Evolutionary conservation across 805 yeast genomes (phyloP).

Genomic region (Candida boidinii): DNA sequence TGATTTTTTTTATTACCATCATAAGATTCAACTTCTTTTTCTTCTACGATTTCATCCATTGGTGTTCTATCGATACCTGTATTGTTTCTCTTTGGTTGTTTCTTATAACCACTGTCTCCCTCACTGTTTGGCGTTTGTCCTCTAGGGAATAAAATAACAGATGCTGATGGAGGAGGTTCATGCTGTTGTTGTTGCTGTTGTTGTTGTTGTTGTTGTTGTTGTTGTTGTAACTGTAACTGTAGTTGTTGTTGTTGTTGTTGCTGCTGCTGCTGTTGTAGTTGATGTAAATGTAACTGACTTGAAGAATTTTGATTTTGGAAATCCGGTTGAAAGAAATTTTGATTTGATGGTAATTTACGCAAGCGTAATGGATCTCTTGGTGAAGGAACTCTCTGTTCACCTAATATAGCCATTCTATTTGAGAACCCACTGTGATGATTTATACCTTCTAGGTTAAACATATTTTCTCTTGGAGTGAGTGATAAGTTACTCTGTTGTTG

Average conservation of each 20-base stretch:
- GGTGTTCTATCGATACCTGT: no score
- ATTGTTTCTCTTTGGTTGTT: not conserved
- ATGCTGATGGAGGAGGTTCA: constrained; percentile 17
- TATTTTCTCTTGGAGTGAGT: constrained; percentile 8
- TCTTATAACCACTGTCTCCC: not conserved
- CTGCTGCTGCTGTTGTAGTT: no score
- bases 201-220: constrained; percentile 5
- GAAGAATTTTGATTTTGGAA: no score
- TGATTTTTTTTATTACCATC: no score
- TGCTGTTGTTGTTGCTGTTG: constrained; percentile 18
- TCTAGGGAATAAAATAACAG: constrained; percentile 43
- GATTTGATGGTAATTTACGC: no score
- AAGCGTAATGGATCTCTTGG: constrained; percentile 19
- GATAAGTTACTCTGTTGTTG: constrained; percentile 1
- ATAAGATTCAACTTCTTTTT: no score
- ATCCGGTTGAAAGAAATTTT: no score
- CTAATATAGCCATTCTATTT: constrained; percentile 20
- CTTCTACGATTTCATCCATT: no score
- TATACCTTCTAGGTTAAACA: constrained; percentile 7
- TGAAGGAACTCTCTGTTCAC: constrained; percentile 21
- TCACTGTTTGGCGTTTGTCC: constrained; percentile 10
- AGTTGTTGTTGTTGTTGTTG: no score
- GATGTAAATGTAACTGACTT: no score
- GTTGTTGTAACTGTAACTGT: constrained; percentile 12
- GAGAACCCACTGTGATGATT: not conserved